Evolutionary conservation across 164 flowering plant genomes (phyloP).

Genomic region (Malania oleifera): DNA sequence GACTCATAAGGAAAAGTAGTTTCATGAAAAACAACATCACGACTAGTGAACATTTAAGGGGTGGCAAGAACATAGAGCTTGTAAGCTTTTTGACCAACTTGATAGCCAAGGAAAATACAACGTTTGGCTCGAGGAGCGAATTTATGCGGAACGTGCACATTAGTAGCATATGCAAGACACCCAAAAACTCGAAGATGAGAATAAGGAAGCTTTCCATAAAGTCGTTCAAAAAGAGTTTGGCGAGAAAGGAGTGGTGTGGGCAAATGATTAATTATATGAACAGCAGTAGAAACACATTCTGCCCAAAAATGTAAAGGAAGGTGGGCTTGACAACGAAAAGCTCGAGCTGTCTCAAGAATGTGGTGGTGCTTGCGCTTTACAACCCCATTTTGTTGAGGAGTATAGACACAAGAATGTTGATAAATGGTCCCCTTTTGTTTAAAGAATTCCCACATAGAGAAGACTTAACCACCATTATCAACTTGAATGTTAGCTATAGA

Average conservation of each 20-base stretch:
- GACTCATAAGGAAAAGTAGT: conserved; percentile 5
- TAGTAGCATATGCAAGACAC: conserved; percentile 3
- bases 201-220: conserved; percentile 3
- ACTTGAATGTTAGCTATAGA: background rate
- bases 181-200: conserved; percentile 2
- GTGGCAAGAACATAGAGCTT: conserved; percentile 4
- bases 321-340: conserved; percentile 1
- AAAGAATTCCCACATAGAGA: background rate
- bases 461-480: background rate
- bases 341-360: conserved; percentile 1
- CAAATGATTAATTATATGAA: too few relatives aligned
- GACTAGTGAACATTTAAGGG: conserved; percentile 1
- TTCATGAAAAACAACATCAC: conserved; percentile 8
- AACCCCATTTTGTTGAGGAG: too few relatives aligned
- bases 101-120: conserved; percentile 5
- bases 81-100: conserved; percentile 2
- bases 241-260: too few relatives aligned
- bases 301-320: conserved; percentile 4
- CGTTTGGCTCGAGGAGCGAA: too few relatives aligned
- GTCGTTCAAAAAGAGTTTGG: too few relatives aligned
- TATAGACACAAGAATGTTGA: too few relatives aligned
- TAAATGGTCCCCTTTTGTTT: background rate
- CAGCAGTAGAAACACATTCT: conserved; percentile 2
- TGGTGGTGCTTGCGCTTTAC: too few relatives aligned
- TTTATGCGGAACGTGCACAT: background rate